Conservation (phyloP, 2,329 filamentous ascomycete species). For the Fusarium metavorans region DNA sequence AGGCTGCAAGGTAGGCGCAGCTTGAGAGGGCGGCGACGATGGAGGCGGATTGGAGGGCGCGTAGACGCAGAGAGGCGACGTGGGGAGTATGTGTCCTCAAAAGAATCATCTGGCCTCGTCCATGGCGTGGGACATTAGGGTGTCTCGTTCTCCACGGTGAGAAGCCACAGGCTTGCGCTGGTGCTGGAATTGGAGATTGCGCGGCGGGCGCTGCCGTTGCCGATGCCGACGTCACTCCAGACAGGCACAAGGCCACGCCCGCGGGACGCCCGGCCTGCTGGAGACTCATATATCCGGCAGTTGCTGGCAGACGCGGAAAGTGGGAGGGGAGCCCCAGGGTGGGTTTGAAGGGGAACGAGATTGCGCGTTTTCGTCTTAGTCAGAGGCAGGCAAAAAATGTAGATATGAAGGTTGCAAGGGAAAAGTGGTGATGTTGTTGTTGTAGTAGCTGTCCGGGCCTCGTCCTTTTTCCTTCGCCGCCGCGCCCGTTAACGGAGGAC, state of each 20-base stretch:
- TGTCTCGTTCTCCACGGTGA: conserved; percentile 35
- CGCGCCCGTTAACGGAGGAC: conserved; percentile 43
- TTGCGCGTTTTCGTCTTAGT: conserved; percentile 11
- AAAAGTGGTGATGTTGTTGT: conserved; percentile 16
- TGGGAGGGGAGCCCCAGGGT: conserved; percentile 22
- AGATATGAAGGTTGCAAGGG: not conserved
- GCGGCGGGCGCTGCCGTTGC: conserved; percentile 31
- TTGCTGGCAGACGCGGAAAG: conserved; percentile 29
- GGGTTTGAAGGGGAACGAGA: conserved; percentile 1
- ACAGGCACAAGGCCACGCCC: conserved; percentile 44
- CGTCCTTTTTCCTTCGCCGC: conserved; percentile 6
- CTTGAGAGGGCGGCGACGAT: conserved; percentile 40
- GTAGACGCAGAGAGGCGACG: conserved; percentile 38
- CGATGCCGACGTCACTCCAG: conserved; percentile 45
- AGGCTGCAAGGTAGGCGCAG: conserved; percentile 40
- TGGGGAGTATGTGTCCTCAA: conserved; percentile 40
- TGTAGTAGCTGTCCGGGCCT: conserved; percentile 10
- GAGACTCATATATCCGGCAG: conserved; percentile 48
- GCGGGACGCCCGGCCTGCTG: conserved; percentile 48
- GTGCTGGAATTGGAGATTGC: conserved; percentile 16
- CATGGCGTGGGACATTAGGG: conserved; percentile 36
- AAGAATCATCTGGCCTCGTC: conserved; percentile 41
- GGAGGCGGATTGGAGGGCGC: conserved; percentile 38
- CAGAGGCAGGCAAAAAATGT: not conserved
- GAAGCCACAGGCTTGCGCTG: conserved; percentile 20